These are phyloP conservation scores for Arthrobotrys conoides DNA, from an alignment of 2,329 filamentous ascomycete species.

Conservation along the genomic window DNA sequence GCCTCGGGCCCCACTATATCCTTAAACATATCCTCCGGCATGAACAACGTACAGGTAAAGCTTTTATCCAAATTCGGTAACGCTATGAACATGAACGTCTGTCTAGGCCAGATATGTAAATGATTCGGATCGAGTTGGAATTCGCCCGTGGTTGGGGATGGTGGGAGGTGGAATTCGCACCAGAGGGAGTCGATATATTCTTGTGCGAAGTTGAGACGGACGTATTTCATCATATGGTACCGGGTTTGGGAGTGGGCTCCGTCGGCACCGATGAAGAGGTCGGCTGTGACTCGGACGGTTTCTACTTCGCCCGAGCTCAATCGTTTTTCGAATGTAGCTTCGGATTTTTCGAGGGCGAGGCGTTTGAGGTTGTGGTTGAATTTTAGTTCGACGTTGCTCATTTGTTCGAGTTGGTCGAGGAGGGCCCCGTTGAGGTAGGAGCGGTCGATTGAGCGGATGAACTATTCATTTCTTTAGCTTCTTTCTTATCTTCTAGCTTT, in stretches of 20 bases:
- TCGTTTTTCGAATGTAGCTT: slow-evolving; percentile 85
- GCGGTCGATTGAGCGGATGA: slow-evolving; percentile 87
- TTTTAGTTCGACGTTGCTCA: slow-evolving; percentile 90
- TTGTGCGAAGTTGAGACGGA: slow-evolving; percentile 88
- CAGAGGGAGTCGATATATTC: slow-evolving; percentile 96
- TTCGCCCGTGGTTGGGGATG: slow-evolving; percentile 69
- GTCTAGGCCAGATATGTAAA: slow-evolving; percentile 96
- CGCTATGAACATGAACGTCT: slow-evolving; percentile 97
- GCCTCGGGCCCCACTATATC: slow-evolving; percentile 74
- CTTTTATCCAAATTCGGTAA: slow-evolving; percentile 90
- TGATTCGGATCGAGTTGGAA: slow-evolving; percentile 92
- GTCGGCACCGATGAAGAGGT: slow-evolving; percentile 93
- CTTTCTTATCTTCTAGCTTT: not conserved
- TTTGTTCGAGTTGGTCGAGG: slow-evolving; percentile 83
- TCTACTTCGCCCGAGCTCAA: slow-evolving; percentile 53
- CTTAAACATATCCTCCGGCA: slow-evolving; percentile 79
- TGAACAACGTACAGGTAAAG: slow-evolving; percentile 95
- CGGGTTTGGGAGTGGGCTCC: slow-evolving; percentile 92
- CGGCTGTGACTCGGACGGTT: slow-evolving; percentile 79
- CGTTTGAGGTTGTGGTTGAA: slow-evolving; percentile 95
- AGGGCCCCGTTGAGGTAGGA: slow-evolving; percentile 85
- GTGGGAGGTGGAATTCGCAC: slow-evolving; percentile 91
- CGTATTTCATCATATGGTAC: slow-evolving; percentile 96
- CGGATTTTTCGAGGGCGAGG: slow-evolving; percentile 82
- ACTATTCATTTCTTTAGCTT: slow-evolving; percentile 69